Evolutionary conservation across 1,284 basidiomycete genomes (phyloP), one percentile per base, ranked within the genome.

Genomic region (Leccinum ambiguum): DNA sequence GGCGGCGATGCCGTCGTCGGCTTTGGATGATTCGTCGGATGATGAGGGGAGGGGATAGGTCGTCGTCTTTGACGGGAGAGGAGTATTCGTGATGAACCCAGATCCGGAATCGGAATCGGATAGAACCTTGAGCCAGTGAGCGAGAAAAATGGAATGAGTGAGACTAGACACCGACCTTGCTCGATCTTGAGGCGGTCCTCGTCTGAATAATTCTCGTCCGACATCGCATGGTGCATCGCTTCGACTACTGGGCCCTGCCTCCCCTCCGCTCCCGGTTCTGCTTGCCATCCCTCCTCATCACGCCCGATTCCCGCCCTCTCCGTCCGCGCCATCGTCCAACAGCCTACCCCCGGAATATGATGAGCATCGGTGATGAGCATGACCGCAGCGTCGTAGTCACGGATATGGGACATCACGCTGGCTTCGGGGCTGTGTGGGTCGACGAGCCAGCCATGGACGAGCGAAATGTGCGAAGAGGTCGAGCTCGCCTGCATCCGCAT

Each of bases 401-500:
- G 79, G 11, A 80, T 79, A 43, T 78, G 79, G 30, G 79, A 74
- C 60, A 95, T 75, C 0, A 86, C 85, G 3, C 73, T 71, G 26
- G 84, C 85, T 71, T 92, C 90, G 0, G 80, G 75, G 60, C 86
- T 87, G 0, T 83, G 82, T 1, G 90, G 88, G 71, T 97, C 93
- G 8, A 90, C 90, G n/a, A 97, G 82, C 95, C 95, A 97, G 1
- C 95, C 95, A 69, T 97, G 94, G 1, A 95, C 87, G 59, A 97
- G 86, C 14, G 85, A 80, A 59, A 97, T 92, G 86, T 21, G 88
- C 80, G 74, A 97, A 97, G 4, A 97, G 84, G 62, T 90, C 87
- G 39, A 97, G 83, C 74, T 93, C 94, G 8, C 90, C 91, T 0
- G 82, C 82, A 21, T 80, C 79, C 1, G 82, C 83, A 48, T 48